phyloP scores from a whole-genome alignment of 495 filamentous ascomycete species.

The Cairneyella variabilis region DNA sequence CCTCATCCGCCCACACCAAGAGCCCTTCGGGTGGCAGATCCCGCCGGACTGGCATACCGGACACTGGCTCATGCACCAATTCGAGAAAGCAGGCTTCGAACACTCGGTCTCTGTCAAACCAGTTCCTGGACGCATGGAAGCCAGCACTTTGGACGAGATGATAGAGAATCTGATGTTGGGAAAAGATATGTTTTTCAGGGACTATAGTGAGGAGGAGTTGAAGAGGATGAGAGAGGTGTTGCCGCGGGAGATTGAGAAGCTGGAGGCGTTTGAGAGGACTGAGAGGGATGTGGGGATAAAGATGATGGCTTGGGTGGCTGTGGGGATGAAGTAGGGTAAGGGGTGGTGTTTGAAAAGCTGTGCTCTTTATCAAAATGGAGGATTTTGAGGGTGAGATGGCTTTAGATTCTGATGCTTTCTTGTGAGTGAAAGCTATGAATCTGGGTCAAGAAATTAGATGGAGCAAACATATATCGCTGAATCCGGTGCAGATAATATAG shows the following conservation, averaged over 20 bases:
- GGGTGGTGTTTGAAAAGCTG: too few species aligned
- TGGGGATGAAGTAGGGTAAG: constrained; percentile 20
- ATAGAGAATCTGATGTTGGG: constrained; percentile 19
- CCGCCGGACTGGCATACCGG: neutral
- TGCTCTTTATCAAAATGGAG: too few species aligned
- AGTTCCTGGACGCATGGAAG: neutral
- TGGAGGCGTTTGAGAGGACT: constrained; percentile 11
- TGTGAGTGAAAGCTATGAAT: too few species aligned
- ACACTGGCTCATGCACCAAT: neutral
- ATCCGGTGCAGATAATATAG: too few species aligned
- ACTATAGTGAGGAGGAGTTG: constrained; percentile 20
- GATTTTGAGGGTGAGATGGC: too few species aligned
- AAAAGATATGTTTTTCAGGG: constrained; percentile 20
- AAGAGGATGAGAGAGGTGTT: constrained; percentile 3
- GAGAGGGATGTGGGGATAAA: constrained; percentile 6
- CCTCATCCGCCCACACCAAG: constrained; percentile 4
- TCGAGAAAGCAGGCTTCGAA: constrained; percentile 19
- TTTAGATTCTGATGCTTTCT: too few species aligned
- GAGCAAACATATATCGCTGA: too few species aligned
- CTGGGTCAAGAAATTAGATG: too few species aligned
- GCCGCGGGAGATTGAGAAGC: constrained; percentile 9
- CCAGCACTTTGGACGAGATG: constrained; percentile 16
- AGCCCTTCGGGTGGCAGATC: constrained; percentile 1
- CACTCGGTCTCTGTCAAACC: constrained; percentile 2
- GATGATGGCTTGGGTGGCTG: constrained; percentile 21